Evolutionary conservation across 179 eudicot genomes (phyloP).

Genomic region (Beta corolliflora): DNA sequence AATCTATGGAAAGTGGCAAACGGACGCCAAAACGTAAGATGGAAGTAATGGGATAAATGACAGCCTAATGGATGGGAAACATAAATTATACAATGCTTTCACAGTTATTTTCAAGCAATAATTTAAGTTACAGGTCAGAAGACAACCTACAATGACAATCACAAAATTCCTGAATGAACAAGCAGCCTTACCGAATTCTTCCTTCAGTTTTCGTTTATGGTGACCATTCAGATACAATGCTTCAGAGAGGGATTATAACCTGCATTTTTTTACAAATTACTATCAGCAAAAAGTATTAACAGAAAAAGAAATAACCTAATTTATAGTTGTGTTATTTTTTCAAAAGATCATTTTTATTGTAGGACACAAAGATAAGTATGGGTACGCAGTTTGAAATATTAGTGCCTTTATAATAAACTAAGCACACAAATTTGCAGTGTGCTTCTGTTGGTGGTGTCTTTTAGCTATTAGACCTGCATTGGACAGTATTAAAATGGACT

Average conservation of each 20-base stretch:
- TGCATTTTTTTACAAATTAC: conserved; percentile 34
- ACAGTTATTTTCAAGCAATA: not conserved
- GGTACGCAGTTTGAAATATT: too few relatives aligned
- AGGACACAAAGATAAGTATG: too few relatives aligned
- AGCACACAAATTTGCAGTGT: too few relatives aligned
- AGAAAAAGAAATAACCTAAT: not conserved
- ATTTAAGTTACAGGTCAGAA: not conserved
- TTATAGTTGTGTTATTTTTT: conserved; percentile 20
- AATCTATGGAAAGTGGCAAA: not conserved
- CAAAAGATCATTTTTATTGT: conserved; percentile 37
- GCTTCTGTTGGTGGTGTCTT: too few relatives aligned
- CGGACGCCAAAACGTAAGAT: not conserved
- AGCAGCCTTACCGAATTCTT: conserved; percentile 70
- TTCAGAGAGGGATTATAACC: conserved; percentile 57
- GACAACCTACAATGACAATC: not conserved
- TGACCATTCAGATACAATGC: conserved; percentile 55
- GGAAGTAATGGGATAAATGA: not conserved
- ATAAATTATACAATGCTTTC: not conserved
- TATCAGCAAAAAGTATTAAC: conserved; percentile 24
- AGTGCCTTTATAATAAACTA: too few relatives aligned
- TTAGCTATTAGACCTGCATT: too few relatives aligned
- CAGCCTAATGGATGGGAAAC: not conserved
- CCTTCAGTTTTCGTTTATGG: conserved; percentile 74
- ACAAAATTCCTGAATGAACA: conserved; percentile 9
- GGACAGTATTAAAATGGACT: too few relatives aligned